These are phyloP conservation scores for Sarocladiaceae sp. DNA, from an alignment of 2,329 filamentous ascomycete genomes.

Conservation along the genomic window DNA sequence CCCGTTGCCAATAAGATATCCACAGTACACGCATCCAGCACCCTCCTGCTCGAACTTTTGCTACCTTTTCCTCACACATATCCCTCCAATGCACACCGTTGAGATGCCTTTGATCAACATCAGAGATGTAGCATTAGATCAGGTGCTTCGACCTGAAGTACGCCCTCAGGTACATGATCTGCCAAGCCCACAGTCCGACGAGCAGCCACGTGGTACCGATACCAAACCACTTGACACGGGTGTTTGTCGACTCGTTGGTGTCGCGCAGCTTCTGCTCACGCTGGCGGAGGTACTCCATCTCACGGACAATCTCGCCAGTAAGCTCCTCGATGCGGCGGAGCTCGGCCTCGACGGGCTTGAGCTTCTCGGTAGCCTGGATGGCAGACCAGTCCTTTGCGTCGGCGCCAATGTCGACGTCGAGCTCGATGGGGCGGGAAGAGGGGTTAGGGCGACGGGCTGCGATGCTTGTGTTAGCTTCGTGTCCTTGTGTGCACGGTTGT, in stretches of 20 bases:
- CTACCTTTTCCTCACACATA: background rate
- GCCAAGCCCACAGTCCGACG: constrained; percentile 85
- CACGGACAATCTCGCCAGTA: constrained; percentile 76
- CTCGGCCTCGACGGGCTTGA: constrained; percentile 94
- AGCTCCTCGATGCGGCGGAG: constrained; percentile 88
- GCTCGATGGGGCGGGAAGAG: constrained; percentile 69
- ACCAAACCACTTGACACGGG: constrained; percentile 97
- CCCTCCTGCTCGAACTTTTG: background rate
- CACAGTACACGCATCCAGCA: background rate
- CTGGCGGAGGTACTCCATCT: constrained; percentile 91
- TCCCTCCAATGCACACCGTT: background rate
- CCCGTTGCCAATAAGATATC: constrained; percentile 9
- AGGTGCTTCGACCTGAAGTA: constrained; percentile 70
- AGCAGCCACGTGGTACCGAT: constrained; percentile 89
- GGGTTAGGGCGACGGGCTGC: constrained; percentile 32
- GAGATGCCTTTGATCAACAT: background rate
- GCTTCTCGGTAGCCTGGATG: constrained; percentile 93
- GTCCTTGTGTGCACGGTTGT: background rate
- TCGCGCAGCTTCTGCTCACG: constrained; percentile 94
- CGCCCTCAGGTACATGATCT: constrained; percentile 93
- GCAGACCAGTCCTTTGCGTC: constrained; percentile 98
- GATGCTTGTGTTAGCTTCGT: background rate
- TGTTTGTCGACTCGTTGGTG: constrained; percentile 99
- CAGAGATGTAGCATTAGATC: constrained; percentile 22
- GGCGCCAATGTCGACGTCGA: constrained; percentile 93